phyloP scores from a whole-genome alignment of 441 rosid species.

The Eruca vesicaria region DNA sequence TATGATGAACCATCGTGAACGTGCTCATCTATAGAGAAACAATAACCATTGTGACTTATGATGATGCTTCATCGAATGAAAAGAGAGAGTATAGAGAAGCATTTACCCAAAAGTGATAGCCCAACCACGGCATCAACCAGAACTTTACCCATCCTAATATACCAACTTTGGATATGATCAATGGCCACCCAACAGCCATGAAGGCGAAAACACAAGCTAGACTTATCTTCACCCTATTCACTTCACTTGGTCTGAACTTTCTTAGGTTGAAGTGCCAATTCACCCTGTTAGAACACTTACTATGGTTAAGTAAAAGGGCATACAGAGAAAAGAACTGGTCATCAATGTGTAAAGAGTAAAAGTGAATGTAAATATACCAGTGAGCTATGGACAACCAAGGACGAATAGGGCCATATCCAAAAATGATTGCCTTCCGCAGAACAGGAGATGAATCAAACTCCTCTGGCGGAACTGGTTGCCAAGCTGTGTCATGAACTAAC shows the following conservation, averaged over 20 bases:
- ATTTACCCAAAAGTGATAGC: slow-evolving; percentile 95
- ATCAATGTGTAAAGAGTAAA: background rate
- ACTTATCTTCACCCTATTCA: slow-evolving; percentile 81
- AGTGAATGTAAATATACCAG: slow-evolving; percentile 44
- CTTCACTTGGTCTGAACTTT: slow-evolving; percentile 83
- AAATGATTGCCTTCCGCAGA: slow-evolving; percentile 68
- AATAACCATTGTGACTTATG: slow-evolving; percentile 4
- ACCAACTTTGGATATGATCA: slow-evolving; percentile 75
- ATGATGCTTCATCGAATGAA: background rate
- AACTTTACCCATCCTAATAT: slow-evolving; percentile 81
- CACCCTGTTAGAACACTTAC: slow-evolving; percentile 51
- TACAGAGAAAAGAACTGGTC: background rate
- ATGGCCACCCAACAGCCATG: slow-evolving; percentile 92
- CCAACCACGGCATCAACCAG: slow-evolving; percentile 97
- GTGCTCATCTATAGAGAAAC: slow-evolving; percentile 72
- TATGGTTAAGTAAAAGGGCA: background rate
- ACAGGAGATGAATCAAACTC: slow-evolving; percentile 64
- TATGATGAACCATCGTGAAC: slow-evolving; percentile 96
- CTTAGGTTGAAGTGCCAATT: slow-evolving; percentile 74
- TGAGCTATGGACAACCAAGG: slow-evolving; percentile 98
- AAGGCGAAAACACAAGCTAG: slow-evolving; percentile 89
- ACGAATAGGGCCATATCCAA: slow-evolving; percentile 82
- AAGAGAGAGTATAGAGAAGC: background rate
- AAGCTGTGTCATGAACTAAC: slow-evolving; percentile 87
- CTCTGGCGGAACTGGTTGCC: slow-evolving; percentile 81